Evolutionary conservation across 805 yeast species (phyloP).

Genomic region (Nematodospora valgi): DNA sequence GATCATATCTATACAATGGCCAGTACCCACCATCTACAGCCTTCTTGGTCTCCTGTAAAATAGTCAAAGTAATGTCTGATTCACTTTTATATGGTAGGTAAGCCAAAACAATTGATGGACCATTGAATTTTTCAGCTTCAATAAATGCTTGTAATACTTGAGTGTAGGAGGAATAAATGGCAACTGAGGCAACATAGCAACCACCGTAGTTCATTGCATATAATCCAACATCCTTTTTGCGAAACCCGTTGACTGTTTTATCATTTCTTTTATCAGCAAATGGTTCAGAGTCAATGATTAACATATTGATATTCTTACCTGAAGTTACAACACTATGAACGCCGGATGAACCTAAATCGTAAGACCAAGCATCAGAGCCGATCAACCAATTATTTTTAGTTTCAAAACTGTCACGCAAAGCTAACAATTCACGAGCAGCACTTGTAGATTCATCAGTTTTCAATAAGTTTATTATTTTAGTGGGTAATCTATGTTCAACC

Average conservation of each 20-base stretch:
- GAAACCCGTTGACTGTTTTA: slow-evolving; percentile 40
- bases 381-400: slow-evolving; percentile 71
- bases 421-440: slow-evolving; percentile 44
- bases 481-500: slow-evolving; percentile 19
- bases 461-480: slow-evolving; percentile 35
- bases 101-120: slow-evolving; percentile 90
- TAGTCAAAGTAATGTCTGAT: slow-evolving; percentile 62
- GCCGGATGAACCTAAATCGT: slow-evolving; percentile 88
- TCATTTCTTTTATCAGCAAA: slow-evolving; percentile 32
- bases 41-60: slow-evolving; percentile 79
- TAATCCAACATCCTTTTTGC: slow-evolving; percentile 89
- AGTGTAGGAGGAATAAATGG: slow-evolving; percentile 89
- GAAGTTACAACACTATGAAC: slow-evolving; percentile 80
- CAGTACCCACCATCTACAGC: slow-evolving; percentile 95
- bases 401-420: slow-evolving; percentile 42
- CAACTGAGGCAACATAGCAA: slow-evolving; percentile 90
- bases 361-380: slow-evolving; percentile 95
- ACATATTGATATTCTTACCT: slow-evolving; percentile 74
- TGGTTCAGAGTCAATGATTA: slow-evolving; percentile 86
- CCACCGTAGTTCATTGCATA: slow-evolving; percentile 92
- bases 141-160: slow-evolving; percentile 84
- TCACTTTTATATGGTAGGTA: slow-evolving; percentile 76
- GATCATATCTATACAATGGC: slow-evolving; percentile 90
- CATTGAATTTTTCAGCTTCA: slow-evolving; percentile 86
- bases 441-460: slow-evolving; percentile 35